These are phyloP conservation scores for Actinomucor elegans DNA, from an alignment of 371 early-diverging fungal species.

Conservation along the genomic window DNA sequence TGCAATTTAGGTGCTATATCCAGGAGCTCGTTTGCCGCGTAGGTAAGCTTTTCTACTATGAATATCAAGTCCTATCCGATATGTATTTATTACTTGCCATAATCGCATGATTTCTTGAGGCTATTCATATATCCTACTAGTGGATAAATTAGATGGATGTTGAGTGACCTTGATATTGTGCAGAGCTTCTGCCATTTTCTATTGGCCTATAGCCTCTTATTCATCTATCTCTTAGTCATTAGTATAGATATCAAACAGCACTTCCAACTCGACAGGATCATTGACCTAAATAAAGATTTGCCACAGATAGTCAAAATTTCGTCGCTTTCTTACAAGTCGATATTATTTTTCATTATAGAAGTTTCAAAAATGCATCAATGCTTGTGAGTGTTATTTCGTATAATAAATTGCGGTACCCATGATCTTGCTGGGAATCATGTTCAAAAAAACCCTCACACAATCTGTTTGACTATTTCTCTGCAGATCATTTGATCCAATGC, in stretches of 20 bases:
- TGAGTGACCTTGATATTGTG: not conserved
- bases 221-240: conserved; percentile 68
- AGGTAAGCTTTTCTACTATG: too few relatives aligned
- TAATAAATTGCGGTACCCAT: conserved; percentile 73
- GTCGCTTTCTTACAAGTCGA: not conserved
- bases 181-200: conserved; percentile 60
- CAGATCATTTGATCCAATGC: conserved; percentile 6
- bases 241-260: too few relatives aligned
- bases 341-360: conserved; percentile 51
- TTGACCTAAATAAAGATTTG: conserved; percentile 67
- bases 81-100: conserved; percentile 59
- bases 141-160: not conserved
- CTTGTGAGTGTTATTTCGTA: conserved; percentile 69
- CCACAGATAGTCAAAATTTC: conserved; percentile 44
- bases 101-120: conserved; percentile 63
- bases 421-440: conserved; percentile 60
- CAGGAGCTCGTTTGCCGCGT: conserved; percentile 48
- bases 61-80: too few relatives aligned
- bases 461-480: conserved; percentile 12
- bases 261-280: conserved; percentile 71
- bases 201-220: conserved; percentile 62
- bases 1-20: conserved; percentile 56
- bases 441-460: conserved; percentile 50
- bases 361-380: conserved; percentile 74
- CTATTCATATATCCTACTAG: conserved; percentile 14